These are phyloP conservation scores for Saccharomyces pastorianus DNA, from an alignment of 1,139 yeast species.

Conservation along the genomic window DNA sequence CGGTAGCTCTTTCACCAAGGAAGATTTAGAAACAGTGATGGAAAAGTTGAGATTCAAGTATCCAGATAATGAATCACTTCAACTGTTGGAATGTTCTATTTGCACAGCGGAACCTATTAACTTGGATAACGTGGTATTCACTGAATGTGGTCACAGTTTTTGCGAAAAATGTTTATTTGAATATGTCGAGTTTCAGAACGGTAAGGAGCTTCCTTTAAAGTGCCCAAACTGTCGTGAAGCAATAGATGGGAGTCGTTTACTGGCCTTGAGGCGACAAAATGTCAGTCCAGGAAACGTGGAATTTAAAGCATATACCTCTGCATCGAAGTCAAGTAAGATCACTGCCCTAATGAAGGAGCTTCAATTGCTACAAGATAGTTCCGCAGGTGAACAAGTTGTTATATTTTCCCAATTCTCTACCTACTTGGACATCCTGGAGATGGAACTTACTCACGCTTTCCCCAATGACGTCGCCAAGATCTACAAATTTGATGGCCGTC, in stretches of 20 bases:
- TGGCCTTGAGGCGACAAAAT: conserved; percentile 14
- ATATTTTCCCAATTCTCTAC: conserved; percentile 90
- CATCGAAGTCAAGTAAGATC: conserved; percentile 57
- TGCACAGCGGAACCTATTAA: conserved; percentile 63
- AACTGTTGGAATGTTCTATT: conserved; percentile 68
- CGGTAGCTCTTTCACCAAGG: conserved; percentile 8
- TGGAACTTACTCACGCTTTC: conserved; percentile 38
- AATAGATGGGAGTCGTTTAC: conserved; percentile 18
- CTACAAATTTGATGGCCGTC: conserved; percentile 74
- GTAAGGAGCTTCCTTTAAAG: conserved; percentile 22
- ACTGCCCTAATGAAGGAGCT: conserved; percentile 60
- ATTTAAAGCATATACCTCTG: conserved; percentile 21
- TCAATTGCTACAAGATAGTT: conserved; percentile 42
- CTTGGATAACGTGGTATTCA: conserved; percentile 49
- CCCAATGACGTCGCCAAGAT: conserved; percentile 13
- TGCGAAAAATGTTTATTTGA: conserved; percentile 70
- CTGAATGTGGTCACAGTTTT: conserved; percentile 76
- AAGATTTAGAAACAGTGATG: conserved; percentile 32
- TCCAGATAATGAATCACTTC: conserved; percentile 31
- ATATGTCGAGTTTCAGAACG: conserved; percentile 44
- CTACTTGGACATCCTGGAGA: conserved; percentile 66
- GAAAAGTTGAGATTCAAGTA: conserved; percentile 32
- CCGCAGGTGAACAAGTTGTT: conserved; percentile 65
- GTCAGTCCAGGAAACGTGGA: conserved; percentile 7
- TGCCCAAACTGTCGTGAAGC: conserved; percentile 53